Evolutionary conservation across 768 basidiomycete genomes (phyloP).

Genomic region (Lentinus brumalis): DNA sequence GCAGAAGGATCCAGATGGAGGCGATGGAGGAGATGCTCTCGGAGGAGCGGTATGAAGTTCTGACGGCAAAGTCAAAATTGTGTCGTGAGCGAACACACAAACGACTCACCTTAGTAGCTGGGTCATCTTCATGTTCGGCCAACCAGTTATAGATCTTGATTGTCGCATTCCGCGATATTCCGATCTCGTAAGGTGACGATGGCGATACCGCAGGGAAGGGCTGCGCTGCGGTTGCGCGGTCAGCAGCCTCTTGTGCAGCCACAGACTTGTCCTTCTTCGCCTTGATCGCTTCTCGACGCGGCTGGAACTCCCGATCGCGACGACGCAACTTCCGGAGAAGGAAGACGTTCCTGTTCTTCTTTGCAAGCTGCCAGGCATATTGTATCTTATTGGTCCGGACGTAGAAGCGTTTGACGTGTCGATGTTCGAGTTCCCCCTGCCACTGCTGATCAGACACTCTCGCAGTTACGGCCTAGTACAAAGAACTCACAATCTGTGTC

Average conservation of each 20-base stretch:
- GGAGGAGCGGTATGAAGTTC: too few species aligned
- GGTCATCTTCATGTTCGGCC: background rate
- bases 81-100: too few species aligned
- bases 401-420: constrained; percentile 39
- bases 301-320: background rate
- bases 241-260: too few species aligned
- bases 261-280: too few species aligned
- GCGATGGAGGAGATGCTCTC: too few species aligned
- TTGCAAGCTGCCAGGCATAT: constrained; percentile 33
- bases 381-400: constrained; percentile 36
- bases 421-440: constrained; percentile 43
- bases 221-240: background rate
- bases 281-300: too few species aligned
- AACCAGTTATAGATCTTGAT: background rate
- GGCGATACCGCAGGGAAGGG: background rate
- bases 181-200: background rate
- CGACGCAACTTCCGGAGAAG: background rate
- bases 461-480: too few species aligned
- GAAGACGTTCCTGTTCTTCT: background rate
- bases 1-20: too few species aligned
- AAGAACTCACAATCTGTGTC: too few species aligned
- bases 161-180: constrained; percentile 14
- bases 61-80: too few species aligned
- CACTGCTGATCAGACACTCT: background rate
- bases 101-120: background rate